These are phyloP conservation scores for Pisolithus microcarpus DNA, from an alignment of 768 basidiomycete genomes.

Conservation along the genomic window DNA sequence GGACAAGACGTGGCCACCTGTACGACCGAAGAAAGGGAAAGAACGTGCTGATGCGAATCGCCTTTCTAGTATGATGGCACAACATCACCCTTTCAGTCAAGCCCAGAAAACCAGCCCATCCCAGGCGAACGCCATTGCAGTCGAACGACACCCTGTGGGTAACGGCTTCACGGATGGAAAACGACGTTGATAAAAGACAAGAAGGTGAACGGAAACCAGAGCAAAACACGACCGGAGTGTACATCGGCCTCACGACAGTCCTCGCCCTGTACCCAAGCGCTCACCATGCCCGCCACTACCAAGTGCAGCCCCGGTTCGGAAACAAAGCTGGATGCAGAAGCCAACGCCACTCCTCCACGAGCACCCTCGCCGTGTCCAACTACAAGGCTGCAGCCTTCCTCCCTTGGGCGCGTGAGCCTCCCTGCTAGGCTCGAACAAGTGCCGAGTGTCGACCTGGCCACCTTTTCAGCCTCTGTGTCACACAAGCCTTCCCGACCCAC, in stretches of 20 bases:
- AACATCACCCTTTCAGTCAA: conserved; percentile 8
- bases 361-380: background rate
- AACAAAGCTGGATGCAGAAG: no score
- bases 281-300: no score
- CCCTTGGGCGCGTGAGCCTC: conserved; percentile 9
- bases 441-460: conserved; percentile 19
- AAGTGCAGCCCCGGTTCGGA: no score
- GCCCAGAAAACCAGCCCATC: background rate
- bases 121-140: background rate
- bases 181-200: no score
- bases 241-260: no score
- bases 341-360: conserved; percentile 11
- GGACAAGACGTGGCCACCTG: no score
- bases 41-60: background rate
- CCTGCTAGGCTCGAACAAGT: conserved; percentile 4
- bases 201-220: no score
- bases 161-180: no score
- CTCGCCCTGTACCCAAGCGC: no score
- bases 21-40: background rate
- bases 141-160: background rate
- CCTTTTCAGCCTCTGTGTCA: conserved; percentile 6
- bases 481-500: conserved; percentile 8
- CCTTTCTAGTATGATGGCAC: no score
- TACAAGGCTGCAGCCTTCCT: conserved; percentile 5
- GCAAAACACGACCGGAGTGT: no score